phyloP scores from a whole-genome alignment of 2,329 filamentous ascomycete species.

The Pseudogymnoascus sp. region DNA sequence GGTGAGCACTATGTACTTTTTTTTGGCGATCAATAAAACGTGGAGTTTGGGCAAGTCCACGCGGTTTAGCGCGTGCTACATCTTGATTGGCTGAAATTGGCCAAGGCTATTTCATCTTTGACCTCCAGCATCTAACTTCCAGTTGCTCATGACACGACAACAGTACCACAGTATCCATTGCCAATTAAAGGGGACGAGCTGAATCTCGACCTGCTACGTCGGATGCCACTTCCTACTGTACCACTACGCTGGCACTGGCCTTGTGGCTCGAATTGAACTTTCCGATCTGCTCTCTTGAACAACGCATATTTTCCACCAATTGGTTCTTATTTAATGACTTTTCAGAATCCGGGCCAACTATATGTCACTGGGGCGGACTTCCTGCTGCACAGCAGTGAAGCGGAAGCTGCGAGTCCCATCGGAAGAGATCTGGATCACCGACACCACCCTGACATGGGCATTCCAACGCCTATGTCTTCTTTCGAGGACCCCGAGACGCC shows the following conservation, averaged over 20 bases:
- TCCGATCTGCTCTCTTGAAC: background rate
- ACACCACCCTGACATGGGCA: conserved; percentile 43
- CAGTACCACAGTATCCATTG: background rate
- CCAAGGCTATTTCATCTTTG: background rate
- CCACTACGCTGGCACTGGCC: background rate
- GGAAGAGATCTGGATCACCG: conserved; percentile 50
- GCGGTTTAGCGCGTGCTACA: background rate
- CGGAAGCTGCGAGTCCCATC: conserved; percentile 31
- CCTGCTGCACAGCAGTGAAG: conserved; percentile 42
- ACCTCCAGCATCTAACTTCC: background rate
- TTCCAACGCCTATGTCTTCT: conserved; percentile 38
- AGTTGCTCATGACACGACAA: background rate
- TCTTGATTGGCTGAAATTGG: background rate
- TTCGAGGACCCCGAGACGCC: conserved; percentile 25
- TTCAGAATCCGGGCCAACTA: background rate
- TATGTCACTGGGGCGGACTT: background rate
- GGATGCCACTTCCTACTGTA: background rate
- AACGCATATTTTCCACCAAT: background rate
- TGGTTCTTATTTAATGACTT: background rate
- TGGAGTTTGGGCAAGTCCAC: conserved; percentile 7
- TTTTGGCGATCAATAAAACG: background rate
- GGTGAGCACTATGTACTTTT: background rate
- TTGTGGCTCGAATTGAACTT: background rate
- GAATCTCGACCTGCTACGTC: background rate
- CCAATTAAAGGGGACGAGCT: conserved; percentile 1